Conservation (phyloP, 257 asterid species). For the Solanum paucissectum region DNA sequence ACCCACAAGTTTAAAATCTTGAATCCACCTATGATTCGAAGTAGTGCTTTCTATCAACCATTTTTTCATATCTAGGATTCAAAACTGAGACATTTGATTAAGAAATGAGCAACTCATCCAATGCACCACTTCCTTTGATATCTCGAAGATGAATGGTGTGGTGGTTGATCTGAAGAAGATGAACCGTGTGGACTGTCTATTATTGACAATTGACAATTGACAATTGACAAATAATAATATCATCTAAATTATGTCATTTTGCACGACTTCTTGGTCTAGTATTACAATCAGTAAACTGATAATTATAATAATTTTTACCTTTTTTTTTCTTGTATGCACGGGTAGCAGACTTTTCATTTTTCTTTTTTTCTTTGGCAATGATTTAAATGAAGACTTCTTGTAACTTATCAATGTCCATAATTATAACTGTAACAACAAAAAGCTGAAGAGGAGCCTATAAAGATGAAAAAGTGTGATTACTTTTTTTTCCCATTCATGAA, state of each 20-base stretch:
- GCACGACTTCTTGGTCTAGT: neutral
- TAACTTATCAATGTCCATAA: neutral
- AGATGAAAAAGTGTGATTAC: neutral
- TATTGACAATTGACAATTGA: no score
- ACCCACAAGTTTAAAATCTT: neutral
- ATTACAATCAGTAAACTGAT: neutral
- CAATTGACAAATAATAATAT: no score
- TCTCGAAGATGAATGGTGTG: neutral
- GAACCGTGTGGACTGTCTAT: neutral
- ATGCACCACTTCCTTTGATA: neutral
- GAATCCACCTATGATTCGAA: no score
- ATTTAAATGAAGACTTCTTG: neutral
- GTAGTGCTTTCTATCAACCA: no score
- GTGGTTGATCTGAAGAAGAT: neutral
- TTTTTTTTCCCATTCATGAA: neutral
- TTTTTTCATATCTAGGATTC: no score
- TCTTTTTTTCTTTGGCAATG: neutral
- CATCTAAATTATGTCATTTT: neutral
- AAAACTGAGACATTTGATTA: no score
- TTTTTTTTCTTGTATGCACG: neutral
- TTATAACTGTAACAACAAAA: neutral
- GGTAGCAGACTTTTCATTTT: neutral
- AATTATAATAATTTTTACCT: no score
- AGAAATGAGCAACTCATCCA: neutral
- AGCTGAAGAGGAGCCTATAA: neutral